A percentile compares a stretch with the other conserved stretches of the same genome.
phyloP scores from a whole-genome alignment of 495 filamentous ascomycete species.

The Parathielavia appendiculata region DNA sequence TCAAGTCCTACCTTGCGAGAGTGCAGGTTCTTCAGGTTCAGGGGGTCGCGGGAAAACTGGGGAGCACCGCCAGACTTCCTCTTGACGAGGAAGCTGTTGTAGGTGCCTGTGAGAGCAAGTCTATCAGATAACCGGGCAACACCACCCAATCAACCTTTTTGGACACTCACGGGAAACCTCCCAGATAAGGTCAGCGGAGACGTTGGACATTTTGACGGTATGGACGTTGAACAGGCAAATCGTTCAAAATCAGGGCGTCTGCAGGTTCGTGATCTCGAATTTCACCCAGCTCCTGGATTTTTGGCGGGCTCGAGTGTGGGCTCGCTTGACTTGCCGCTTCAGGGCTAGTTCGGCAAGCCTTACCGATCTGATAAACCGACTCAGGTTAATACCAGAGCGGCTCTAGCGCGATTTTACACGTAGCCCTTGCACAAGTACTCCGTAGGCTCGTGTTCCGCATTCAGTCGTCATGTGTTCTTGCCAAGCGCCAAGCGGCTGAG shows the following conservation, averaged over 20 bases:
- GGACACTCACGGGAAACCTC: conserved; percentile 72
- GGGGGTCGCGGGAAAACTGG: conserved; percentile 86
- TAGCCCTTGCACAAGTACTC: conserved; percentile 8
- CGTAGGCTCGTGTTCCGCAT: conserved; percentile 1
- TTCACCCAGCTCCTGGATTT: conserved; percentile 28
- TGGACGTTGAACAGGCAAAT: conserved; percentile 22
- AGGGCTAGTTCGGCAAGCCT: conserved; percentile 23
- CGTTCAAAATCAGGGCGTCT: conserved; percentile 31
- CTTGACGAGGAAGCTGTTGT: conserved; percentile 87
- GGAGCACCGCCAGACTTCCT: conserved; percentile 67
- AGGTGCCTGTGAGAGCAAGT: conserved; percentile 51
- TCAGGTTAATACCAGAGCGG: background rate
- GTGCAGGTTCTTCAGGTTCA: conserved; percentile 87
- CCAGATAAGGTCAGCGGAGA: conserved; percentile 88
- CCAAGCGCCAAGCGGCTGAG: background rate
- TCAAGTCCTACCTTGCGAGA: conserved; percentile 69
- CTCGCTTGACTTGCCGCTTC: conserved; percentile 40
- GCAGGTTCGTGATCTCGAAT: conserved; percentile 33
- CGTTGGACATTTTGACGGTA: conserved; percentile 50
- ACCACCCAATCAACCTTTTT: background rate
- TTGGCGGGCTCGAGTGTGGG: conserved; percentile 35
- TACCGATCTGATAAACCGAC: conserved; percentile 1
- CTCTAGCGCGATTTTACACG: background rate
- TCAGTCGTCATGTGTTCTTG: conserved; percentile 15
- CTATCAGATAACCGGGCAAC: conserved; percentile 7